A percentile compares a stretch with the other conserved stretches of the same genome.
Evolutionary conservation across 202 grass and related monocot genomes (phyloP).

Genomic region (Zoysia matrella): DNA sequence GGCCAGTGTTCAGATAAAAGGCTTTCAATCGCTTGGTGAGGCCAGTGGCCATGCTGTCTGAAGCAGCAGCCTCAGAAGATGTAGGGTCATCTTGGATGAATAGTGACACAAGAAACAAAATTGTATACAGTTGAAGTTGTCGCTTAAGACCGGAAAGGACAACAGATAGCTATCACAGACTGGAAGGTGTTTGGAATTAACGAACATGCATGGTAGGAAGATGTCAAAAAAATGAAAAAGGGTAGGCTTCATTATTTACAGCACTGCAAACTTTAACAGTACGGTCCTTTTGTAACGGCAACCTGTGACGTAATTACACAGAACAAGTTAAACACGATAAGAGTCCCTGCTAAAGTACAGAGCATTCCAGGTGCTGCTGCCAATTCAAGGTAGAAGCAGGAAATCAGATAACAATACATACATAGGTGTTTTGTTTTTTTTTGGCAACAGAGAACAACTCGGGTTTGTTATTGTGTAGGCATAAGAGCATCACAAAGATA

Average conservation of each 20-base stretch:
- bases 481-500: conserved; percentile 16
- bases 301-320: conserved; percentile 4
- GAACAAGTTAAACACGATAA: not conserved
- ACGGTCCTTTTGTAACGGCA: not conserved
- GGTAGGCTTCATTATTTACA: not conserved
- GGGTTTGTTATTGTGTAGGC: not conserved
- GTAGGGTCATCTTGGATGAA: conserved; percentile 42
- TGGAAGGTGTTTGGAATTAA: not conserved
- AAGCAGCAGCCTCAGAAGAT: conserved; percentile 13
- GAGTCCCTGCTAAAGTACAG: not conserved
- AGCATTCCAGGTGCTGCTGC: not conserved
- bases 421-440: conserved; percentile 3
- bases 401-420: not conserved
- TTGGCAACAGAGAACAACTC: not conserved
- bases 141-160: conserved; percentile 30
- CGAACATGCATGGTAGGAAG: not conserved
- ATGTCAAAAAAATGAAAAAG: not conserved
- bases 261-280: conserved; percentile 4
- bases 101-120: conserved; percentile 46
- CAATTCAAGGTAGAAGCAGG: not conserved
- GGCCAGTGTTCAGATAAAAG: conserved; percentile 42
- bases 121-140: conserved; percentile 30
- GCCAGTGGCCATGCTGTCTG: conserved; percentile 35
- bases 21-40: conserved; percentile 34
- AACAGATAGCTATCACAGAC: conserved; percentile 24